A percentile compares a stretch with the other conserved stretches of the same genome.
phyloP scores from a whole-genome alignment of 768 basidiomycete genomes.

The Rhodocollybia butyracea region DNA sequence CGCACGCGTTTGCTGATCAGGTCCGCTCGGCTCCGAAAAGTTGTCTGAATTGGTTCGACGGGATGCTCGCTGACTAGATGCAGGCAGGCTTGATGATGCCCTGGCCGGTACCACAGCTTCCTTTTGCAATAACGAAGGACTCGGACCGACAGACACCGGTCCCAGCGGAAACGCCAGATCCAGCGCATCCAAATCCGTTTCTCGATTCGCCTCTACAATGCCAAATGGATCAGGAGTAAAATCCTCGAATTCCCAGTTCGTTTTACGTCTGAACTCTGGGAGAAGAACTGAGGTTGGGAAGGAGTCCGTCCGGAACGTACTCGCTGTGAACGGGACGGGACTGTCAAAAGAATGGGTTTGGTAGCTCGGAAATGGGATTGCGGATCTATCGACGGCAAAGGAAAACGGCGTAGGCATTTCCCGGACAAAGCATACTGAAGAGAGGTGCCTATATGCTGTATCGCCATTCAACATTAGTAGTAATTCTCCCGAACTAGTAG shows the following conservation, averaged over 20 bases:
- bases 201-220: too few species aligned
- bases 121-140: too few species aligned
- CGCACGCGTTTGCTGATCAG: too few species aligned
- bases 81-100: too few species aligned
- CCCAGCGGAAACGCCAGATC: conserved; percentile 1
- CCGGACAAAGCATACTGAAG: too few species aligned
- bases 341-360: background rate
- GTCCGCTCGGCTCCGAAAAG: too few species aligned
- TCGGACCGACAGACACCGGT: background rate
- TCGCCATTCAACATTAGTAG: background rate
- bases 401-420: background rate
- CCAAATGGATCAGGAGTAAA: too few species aligned
- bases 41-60: too few species aligned
- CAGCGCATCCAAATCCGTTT: background rate
- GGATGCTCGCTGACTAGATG: too few species aligned
- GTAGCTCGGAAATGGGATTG: background rate
- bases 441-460: conserved; percentile 2
- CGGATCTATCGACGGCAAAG: background rate
- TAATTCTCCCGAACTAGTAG: background rate
- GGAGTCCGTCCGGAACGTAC: background rate
- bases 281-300: background rate
- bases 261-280: background rate
- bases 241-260: background rate
- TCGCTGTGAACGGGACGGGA: background rate
- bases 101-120: too few species aligned